Evolutionary conservation across 257 asterid species (phyloP).

Genomic region (Petunia secreta): DNA sequence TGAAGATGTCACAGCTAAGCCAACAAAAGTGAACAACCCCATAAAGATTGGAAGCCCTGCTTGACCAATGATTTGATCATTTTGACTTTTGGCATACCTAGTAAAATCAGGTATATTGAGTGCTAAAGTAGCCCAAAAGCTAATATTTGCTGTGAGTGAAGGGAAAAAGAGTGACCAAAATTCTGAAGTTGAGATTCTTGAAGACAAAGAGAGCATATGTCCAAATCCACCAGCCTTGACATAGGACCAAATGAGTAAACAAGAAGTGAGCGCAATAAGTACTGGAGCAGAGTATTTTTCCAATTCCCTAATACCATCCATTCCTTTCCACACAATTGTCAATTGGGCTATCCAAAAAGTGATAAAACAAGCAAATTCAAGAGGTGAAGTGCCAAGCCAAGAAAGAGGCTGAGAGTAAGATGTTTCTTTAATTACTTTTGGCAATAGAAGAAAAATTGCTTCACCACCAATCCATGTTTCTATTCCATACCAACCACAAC

Average conservation of each 20-base stretch:
- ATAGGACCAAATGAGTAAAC: slow-evolving; percentile 73
- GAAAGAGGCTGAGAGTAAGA: slow-evolving; percentile 38
- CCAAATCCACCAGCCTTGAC: slow-evolving; percentile 75
- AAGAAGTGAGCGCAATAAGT: slow-evolving; percentile 53
- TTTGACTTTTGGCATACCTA: slow-evolving; percentile 67
- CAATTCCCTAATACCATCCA: slow-evolving; percentile 73
- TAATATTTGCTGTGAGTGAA: slow-evolving; percentile 83
- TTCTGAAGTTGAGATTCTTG: slow-evolving; percentile 61
- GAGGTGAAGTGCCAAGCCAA: slow-evolving; percentile 90
- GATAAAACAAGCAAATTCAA: slow-evolving; percentile 77
- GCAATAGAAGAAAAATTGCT: slow-evolving; percentile 77
- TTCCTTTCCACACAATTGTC: slow-evolving; percentile 74
- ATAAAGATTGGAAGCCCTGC: slow-evolving; percentile 78
- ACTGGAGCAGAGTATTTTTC: slow-evolving; percentile 91
- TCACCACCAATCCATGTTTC: slow-evolving; percentile 98
- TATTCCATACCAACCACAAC: slow-evolving; percentile 97
- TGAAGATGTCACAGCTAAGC: slow-evolving; percentile 92
- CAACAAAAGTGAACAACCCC: slow-evolving; percentile 90
- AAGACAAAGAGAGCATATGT: slow-evolving; percentile 70
- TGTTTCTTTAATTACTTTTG: slow-evolving; percentile 48
- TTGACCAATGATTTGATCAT: slow-evolving; percentile 78
- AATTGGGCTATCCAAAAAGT: slow-evolving; percentile 75
- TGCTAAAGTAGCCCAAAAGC: slow-evolving; percentile 90
- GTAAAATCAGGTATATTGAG: slow-evolving; percentile 93
- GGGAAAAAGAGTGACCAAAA: slow-evolving; percentile 90